Evolutionary conservation across 768 basidiomycete species (phyloP), one percentile per base, ranked within the genome.

Genomic region (Baorangia bicolor): DNA sequence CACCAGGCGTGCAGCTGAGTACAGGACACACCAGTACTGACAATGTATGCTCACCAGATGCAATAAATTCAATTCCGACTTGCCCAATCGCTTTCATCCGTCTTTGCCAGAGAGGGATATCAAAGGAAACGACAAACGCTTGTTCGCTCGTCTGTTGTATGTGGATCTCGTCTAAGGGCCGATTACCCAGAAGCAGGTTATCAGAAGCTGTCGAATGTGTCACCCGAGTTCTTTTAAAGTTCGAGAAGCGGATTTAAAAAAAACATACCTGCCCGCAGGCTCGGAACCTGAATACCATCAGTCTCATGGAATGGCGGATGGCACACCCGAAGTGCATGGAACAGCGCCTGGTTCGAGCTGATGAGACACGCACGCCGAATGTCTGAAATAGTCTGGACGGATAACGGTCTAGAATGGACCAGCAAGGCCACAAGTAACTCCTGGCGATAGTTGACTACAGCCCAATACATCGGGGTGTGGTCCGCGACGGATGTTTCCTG

Each of bases 61-160:
- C 87, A 43, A 90, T 85, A 55, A 90, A 89, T 58, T 90, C 87
- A 8, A 88, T 63, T n/a, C 62, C 62, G n/a, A 86, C 77, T 33
- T 71, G 59, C 40, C 80, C 80, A 12, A 82, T 77, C n/a, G 85
- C 80, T 42, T 80, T 75, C 86, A 90, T 85, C 31, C 88, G 77
- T 59, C 80, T 82, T 68, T 87, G 85, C 69, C 89, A 90, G 37
- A 81, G 75, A 21, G 77, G 72, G 14, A 89, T 74, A 13, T 75
- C 72, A 48, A 88, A 77, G 25, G 75, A 68, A 4, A 78, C 81
- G 0, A 73, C 74, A 58, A 90, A 90, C 0, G 77, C 75, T 0
- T 80, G 78, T 8, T 62, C 58, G 13, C 74, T 69, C 4, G 80
- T 61, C 53, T 84, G 80, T 45, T 80, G 75, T 5, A 88, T 77